Percentiles rank a stretch among this genome's conserved stretches.
These are phyloP conservation scores for Hansfordia pulvinata DNA, from an alignment of 2,329 filamentous ascomycete genomes.

Conservation along the genomic window DNA sequence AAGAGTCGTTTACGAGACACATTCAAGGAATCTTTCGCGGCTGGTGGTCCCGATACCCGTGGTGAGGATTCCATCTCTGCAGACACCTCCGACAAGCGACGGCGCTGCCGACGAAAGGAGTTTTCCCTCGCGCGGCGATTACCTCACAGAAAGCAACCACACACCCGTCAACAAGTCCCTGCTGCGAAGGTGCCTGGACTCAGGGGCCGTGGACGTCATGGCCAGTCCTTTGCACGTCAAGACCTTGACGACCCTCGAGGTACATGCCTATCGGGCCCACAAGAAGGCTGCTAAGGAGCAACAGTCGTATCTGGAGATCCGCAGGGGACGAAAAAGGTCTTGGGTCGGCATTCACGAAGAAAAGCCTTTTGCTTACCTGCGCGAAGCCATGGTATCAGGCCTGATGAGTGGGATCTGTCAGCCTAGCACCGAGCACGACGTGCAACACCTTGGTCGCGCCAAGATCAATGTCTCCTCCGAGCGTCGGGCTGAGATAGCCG, in stretches of 20 bases:
- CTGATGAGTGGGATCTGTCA: constrained; percentile 83
- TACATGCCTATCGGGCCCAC: constrained; percentile 73
- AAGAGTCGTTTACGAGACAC: constrained; percentile 43
- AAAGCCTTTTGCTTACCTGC: constrained; percentile 76
- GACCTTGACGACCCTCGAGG: constrained; percentile 60
- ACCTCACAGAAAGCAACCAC: constrained; percentile 18
- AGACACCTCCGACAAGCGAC: constrained; percentile 15
- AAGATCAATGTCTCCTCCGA: constrained; percentile 55
- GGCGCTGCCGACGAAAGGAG: constrained; percentile 12
- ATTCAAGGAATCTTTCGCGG: constrained; percentile 39
- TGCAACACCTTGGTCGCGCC: too few species aligned
- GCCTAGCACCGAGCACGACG: constrained; percentile 47
- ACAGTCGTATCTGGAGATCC: constrained; percentile 55
- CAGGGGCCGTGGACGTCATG: constrained; percentile 77
- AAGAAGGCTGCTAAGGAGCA: constrained; percentile 65
- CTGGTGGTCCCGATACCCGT: constrained; percentile 43
- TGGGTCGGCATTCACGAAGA: constrained; percentile 83
- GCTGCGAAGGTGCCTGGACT: constrained; percentile 64
- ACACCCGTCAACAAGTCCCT: constrained; percentile 24
- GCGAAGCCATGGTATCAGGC: constrained; percentile 86
- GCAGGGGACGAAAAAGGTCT: constrained; percentile 68
- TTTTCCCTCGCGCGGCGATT: constrained; percentile 10
- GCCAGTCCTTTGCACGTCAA: constrained; percentile 64
- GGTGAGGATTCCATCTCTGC: constrained; percentile 24
- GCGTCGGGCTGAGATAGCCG: constrained; percentile 50